These are phyloP conservation scores for Curvularia sp. DNA, from an alignment of 2,329 filamentous ascomycete species.

Conservation along the genomic window DNA sequence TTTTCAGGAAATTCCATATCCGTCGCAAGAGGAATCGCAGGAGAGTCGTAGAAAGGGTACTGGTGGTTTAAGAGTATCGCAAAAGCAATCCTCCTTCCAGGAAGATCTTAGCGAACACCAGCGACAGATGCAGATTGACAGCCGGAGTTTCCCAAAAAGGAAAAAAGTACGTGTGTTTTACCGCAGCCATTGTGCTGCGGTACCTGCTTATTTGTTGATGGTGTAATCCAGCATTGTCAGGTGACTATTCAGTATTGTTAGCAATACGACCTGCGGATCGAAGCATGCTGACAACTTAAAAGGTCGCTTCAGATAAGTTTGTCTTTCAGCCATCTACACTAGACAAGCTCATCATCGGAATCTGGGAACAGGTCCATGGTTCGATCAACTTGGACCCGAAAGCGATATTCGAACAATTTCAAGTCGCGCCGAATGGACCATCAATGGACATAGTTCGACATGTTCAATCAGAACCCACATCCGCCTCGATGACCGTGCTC, in stretches of 20 bases:
- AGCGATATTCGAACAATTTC: conserved; percentile 43
- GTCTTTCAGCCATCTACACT: conserved; percentile 56
- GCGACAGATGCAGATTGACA: conserved; percentile 44
- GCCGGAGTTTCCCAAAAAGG: conserved; percentile 42
- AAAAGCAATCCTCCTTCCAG: conserved; percentile 29
- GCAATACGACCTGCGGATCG: background rate
- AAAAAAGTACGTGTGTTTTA: conserved; percentile 28
- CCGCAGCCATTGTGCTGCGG: background rate
- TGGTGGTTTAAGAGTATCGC: conserved; percentile 39
- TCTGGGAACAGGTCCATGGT: conserved; percentile 59
- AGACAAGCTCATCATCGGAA: conserved; percentile 58
- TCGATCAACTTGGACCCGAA: conserved; percentile 53
- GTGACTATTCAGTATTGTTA: background rate
- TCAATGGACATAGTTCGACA: conserved; percentile 24
- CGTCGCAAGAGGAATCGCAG: conserved; percentile 9
- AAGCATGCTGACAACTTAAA: background rate
- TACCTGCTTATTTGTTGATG: background rate
- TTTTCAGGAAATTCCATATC: conserved; percentile 11
- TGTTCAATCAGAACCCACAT: conserved; percentile 12
- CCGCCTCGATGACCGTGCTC: conserved; percentile 21
- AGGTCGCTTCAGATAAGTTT: conserved; percentile 45
- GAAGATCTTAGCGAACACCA: conserved; percentile 44
- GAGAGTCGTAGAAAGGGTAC: conserved; percentile 34
- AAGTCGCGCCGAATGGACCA: conserved; percentile 27
- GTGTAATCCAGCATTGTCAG: background rate